Evolutionary conservation across 2,329 filamentous ascomycete genomes (phyloP), one percentile per base, ranked within the genome.

Genomic region (Clarireedia paspali): DNA sequence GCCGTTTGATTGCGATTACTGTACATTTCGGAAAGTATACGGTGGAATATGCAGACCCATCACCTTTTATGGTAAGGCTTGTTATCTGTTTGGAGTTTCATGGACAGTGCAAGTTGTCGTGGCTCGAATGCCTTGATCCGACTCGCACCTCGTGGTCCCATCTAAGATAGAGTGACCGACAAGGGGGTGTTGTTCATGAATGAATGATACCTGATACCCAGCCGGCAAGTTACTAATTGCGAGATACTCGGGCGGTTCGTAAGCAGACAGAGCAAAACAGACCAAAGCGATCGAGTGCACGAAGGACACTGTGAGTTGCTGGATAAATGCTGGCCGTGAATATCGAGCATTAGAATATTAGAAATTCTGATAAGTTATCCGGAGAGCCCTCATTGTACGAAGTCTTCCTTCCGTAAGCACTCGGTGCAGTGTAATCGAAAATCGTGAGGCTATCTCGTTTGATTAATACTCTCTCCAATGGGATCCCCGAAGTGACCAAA

Each of bases 51-150:
- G 15, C 20, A 42, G 15, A 42, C 20, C 39, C 39, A n/a, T 20
- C 39, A 5, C 20, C 39, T 20, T 20, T 42, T 42, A 14, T 49
- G 24, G 44, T 49, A 54, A 39, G 44, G 39, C 20, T 17, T 26
- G 46, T 44, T 38, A 26, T 46, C 42, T 48, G 52, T 47, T 45
- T 38, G 6, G 26, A 9, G 42, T 39, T 26, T 20, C 40, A 27
- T 49, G 46, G 34, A 44, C 24, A 48, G 49, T 59, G 51, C 44
- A 42, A 42, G 62, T 57, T 66, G 65, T 67, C 66, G 66, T 68
- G 66, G 66, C 66, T 68, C 66, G 64, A 68, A 60, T 68, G 62
- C 64, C 59, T 56, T 47, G 48, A 53, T 34, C 30, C 24, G 48
- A 55, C 47, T 62, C 57, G 59, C 61, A 65, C 61, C 57, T 56